Evolutionary conservation across 345 rosid genomes (phyloP).

Genomic region (Pistacia atlantica): DNA sequence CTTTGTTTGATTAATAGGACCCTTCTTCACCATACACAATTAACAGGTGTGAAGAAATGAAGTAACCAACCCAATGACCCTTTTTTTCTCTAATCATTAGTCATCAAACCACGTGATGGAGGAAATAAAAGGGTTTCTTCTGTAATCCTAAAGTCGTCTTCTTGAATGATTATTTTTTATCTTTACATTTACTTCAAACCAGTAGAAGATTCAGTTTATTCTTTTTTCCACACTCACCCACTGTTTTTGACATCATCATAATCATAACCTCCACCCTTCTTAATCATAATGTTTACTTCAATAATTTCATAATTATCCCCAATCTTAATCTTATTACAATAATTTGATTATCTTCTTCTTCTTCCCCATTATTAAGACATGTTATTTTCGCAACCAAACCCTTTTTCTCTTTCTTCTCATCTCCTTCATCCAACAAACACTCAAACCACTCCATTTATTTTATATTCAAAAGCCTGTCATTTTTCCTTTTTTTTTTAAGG

Average conservation of each 20-base stretch:
- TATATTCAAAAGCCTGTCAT: too few relatives aligned
- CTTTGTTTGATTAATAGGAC: constrained; percentile 5
- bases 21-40: too few relatives aligned
- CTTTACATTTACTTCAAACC: constrained; percentile 17
- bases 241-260: constrained; percentile 1
- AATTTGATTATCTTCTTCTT: neutral
- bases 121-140: constrained; percentile 9
- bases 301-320: constrained; percentile 23
- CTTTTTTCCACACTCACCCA: constrained; percentile 13
- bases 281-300: constrained; percentile 6
- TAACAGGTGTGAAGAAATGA: constrained; percentile 10
- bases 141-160: constrained; percentile 16
- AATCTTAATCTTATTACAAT: neutral
- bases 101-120: constrained; percentile 38
- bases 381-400: too few relatives aligned
- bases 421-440: too few relatives aligned
- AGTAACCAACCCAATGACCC: neutral
- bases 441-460: too few relatives aligned
- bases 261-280: neutral
- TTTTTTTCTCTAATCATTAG: constrained; percentile 42
- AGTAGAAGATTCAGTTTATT: too few relatives aligned
- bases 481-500: too few relatives aligned
- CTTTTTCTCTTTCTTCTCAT: too few relatives aligned
- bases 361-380: too few relatives aligned
- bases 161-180: constrained; percentile 20